These are phyloP conservation scores for Pistacia vera DNA, from an alignment of 345 rosid species.

Conservation along the genomic window DNA sequence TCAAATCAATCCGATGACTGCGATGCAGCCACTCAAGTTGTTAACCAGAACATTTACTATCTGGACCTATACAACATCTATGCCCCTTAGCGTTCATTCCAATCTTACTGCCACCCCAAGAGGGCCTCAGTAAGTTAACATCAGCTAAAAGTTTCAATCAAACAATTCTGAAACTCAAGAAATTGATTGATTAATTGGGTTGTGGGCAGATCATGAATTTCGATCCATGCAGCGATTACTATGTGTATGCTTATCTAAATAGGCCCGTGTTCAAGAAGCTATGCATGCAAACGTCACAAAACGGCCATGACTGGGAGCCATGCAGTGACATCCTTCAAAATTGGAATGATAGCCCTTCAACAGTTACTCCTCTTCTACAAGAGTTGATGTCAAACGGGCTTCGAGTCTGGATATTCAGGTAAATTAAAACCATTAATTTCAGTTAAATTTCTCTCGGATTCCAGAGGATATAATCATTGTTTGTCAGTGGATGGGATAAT, in stretches of 20 bases:
- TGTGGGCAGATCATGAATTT: conserved; percentile 43
- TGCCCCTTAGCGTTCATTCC: conserved; percentile 62
- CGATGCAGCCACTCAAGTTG: conserved; percentile 28
- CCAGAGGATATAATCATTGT: too few relatives aligned
- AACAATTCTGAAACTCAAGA: not conserved
- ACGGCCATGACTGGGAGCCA: conserved; percentile 65
- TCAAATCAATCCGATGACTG: conserved; percentile 39
- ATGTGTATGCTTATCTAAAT: conserved; percentile 70
- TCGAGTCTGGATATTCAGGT: conserved; percentile 82
- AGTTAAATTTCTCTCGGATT: too few relatives aligned
- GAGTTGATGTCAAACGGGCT: conserved; percentile 56
- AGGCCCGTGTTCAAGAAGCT: conserved; percentile 71
- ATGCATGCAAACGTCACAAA: conserved; percentile 83
- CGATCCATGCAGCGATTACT: conserved; percentile 73
- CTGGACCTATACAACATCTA: conserved; percentile 75
- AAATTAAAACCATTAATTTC: not conserved
- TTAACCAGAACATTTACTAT: conserved; percentile 15
- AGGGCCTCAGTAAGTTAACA: conserved; percentile 39
- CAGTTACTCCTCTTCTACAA: conserved; percentile 57
- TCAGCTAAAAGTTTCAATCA: too few relatives aligned
- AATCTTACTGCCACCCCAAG: conserved; percentile 58
- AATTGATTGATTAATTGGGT: too few relatives aligned
- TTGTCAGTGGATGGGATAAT: not conserved
- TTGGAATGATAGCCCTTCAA: conserved; percentile 75
- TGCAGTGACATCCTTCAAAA: conserved; percentile 56